Percentiles rank a stretch among this genome's conserved stretches.
phyloP scores from a whole-genome alignment of 768 basidiomycete species.

The Mycena latifolia region DNA sequence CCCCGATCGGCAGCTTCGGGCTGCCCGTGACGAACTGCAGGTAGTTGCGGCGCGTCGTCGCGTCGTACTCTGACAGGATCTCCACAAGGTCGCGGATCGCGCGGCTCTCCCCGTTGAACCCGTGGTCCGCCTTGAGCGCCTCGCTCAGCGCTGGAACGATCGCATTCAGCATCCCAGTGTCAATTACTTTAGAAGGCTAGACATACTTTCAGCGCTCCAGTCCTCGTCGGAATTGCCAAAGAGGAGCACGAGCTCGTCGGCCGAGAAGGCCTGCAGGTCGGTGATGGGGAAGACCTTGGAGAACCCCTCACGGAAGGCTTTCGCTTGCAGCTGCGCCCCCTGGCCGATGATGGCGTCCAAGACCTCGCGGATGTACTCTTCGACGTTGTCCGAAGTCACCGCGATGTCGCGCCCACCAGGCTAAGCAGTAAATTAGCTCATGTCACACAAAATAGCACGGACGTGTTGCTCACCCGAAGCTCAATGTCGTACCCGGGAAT shows the following conservation, averaged over 20 bases:
- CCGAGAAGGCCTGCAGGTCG: conserved; percentile 92
- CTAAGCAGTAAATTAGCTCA: conserved; percentile 50
- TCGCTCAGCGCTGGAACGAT: conserved; percentile 79
- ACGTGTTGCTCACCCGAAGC: conserved; percentile 71
- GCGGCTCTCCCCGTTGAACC: conserved; percentile 95
- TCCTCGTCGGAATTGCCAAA: conserved; percentile 99
- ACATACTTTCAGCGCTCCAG: conserved; percentile 92
- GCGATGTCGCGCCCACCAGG: conserved; percentile 82
- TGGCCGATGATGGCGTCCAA: conserved; percentile 89
- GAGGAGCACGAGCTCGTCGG: conserved; percentile 95
- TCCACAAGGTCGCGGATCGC: conserved; percentile 91
- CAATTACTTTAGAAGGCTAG: background rate
- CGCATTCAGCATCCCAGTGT: conserved; percentile 24
- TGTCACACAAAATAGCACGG: background rate
- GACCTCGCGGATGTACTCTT: conserved; percentile 90
- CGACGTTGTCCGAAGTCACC: conserved; percentile 90
- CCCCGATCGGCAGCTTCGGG: conserved; percentile 95
- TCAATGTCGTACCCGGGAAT: conserved; percentile 97
- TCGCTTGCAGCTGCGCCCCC: conserved; percentile 82
- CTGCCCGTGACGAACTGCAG: conserved; percentile 98
- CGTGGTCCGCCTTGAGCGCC: conserved; percentile 96
- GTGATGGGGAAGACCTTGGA: conserved; percentile 95
- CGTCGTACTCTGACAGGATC: conserved; percentile 87
- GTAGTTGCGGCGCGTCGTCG: conserved; percentile 82
- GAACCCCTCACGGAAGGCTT: conserved; percentile 95